Base-by-base conservation (phyloP, 192 early-diverging fungal genomes). In the Coemansia sp. region DNA sequence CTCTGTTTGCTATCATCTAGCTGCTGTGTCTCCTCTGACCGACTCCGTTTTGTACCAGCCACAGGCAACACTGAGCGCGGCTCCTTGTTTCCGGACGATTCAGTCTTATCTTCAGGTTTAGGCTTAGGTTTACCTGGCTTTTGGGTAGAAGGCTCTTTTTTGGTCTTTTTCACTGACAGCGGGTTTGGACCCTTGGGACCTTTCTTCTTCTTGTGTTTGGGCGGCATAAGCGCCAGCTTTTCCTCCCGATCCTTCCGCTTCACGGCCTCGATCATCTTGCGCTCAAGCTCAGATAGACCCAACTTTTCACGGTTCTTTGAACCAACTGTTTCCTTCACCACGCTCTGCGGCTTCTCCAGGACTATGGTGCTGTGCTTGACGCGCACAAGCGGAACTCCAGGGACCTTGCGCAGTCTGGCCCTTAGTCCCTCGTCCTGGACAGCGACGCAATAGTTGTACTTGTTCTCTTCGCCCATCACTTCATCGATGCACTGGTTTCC, bases 361-460 rank as follows among this genome's bases (percentile, higher is more conserved):
- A 96, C 85, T 8, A 95, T 48, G 3, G 92, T 84, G 30, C 82
- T 79, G 38, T 89, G 86, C 55, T 86, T 91, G 57, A 95, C 85
- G 67, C 94, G 89, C 6, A 98, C 41, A n/a, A 98, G 64, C 6
- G 96, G 96, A 1, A 91, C 89, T 3, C 93, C 96, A 5, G 93
- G 85, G 5, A 98, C 77, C 4, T 62, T 47, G 5, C 89, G 74
- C 47, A 98, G 71, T 38, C 65, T 61, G 20, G 73, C 63, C 15
- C 93, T 83, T 36, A 97, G 79, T 1, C 70, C 66, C 6, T 72
- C 62, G 70, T 92, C 89, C 65, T 98, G 93, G 4, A 87, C 88
- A 1, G 92, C 96, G 0, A 97, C 85, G 33, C 90, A 88, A 55
- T 94, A 97, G 70, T 91, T 87, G 76, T 92, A 85, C 57, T 84